phyloP scores from a whole-genome alignment of 129 eudicot genomes.

The Saposhnikovia divaricata region DNA sequence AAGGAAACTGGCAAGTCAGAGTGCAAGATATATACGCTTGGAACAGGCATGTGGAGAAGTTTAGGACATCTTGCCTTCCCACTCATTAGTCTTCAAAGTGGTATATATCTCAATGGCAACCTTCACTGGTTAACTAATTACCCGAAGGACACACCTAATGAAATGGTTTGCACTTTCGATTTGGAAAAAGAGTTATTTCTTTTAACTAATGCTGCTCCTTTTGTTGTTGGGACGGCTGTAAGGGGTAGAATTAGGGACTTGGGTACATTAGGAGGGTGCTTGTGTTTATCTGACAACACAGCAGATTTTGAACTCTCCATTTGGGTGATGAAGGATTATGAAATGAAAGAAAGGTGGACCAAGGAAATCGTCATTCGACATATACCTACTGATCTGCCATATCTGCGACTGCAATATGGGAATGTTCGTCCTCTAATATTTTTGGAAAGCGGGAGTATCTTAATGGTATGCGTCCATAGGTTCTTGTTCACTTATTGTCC shows the following conservation, averaged over 20 bases:
- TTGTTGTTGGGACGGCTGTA: not conserved
- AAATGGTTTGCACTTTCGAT: not conserved
- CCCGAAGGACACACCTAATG: not conserved
- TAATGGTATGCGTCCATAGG: not conserved
- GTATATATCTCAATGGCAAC: not conserved
- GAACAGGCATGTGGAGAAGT: slow-evolving; percentile 37
- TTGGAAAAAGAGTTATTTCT: slow-evolving; percentile 4
- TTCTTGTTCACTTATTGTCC: not conserved
- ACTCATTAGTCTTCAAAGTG: not conserved
- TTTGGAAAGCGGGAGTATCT: not conserved
- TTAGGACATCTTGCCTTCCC: slow-evolving; percentile 7
- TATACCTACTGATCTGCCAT: not conserved
- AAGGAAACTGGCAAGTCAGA: not conserved
- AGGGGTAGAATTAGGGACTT: not conserved
- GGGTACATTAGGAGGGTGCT: not conserved
- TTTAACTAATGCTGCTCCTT: not conserved
- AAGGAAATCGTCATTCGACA: not conserved
- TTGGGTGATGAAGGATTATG: slow-evolving; percentile 1
- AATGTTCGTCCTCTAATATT: not conserved
- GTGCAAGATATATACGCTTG: slow-evolving; percentile 39
- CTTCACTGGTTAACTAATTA: not conserved
- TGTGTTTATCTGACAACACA: not conserved
- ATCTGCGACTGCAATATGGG: no score
- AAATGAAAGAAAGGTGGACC: not conserved
- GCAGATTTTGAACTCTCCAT: not conserved